Base-by-base conservation (phyloP, 2,329 filamentous ascomycete genomes). In the Beauveria sp. region DNA sequence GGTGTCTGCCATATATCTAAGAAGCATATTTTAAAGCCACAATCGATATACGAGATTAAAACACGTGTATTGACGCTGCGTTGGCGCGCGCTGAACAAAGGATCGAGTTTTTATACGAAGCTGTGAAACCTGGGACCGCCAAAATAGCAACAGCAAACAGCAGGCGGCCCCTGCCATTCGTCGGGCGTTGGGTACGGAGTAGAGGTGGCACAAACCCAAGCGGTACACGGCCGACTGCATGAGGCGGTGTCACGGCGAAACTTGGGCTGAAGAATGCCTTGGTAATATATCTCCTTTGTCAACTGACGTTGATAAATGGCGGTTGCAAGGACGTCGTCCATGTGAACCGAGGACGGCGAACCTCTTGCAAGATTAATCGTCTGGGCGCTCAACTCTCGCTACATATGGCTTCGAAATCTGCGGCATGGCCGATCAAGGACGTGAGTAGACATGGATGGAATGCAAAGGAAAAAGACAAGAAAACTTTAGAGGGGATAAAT, bases 401-500 rank as follows among this genome's bases (percentile, higher is more conserved):
- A 38, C 2, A 14, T 38, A 61, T 61, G 58, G 51, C 51, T 30
- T 49, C 58, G 18, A 40, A 12, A 50, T 42, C 50, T 18, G 18
- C 34, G 9, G 3, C 42, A 61, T 86, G 83, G 83, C 81, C 82
- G 26, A 71, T 79, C 52, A 74, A 74, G 63, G 75, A 78, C 50
- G 76, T 77, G 66, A 63, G 75, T 69, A 45, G 22, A 26, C 2
- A 22, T 18, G 30, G 26, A 22, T 3, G 8, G 2, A n/a, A 22
- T 24, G 0, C 22, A 53, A 8, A 7, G 7, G 0, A 12, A 6
- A 52, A 34, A n/a, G 0, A 12, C n/a, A 43, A 43, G 10, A 43
- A 9, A 1, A n/a, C n/a, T 16, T 8, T 14, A n/a, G 16, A 12
- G 24, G 20, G 51, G 3, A 30, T 8, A 5, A 26, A 16, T 9